A percentile compares a stretch with the other conserved stretches of the same genome.
Evolutionary conservation across 768 basidiomycete species (phyloP).

Genomic region (Phylloporus scabripes): DNA sequence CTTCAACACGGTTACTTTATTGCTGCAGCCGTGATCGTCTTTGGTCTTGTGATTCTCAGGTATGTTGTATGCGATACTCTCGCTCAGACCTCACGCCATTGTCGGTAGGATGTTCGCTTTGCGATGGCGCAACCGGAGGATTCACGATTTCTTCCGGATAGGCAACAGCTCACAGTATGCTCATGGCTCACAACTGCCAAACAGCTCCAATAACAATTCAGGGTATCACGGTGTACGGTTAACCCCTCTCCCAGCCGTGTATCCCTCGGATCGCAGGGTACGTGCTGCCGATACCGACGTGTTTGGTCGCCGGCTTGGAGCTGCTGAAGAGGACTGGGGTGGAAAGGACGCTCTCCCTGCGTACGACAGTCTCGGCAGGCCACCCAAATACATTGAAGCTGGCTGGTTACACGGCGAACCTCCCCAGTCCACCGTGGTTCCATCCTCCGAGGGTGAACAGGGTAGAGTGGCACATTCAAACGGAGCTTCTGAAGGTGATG

Average conservation of each 20-base stretch:
- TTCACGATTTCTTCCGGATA: slow-evolving; percentile 19
- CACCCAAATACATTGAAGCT: slow-evolving; percentile 40
- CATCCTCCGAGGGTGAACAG: background rate
- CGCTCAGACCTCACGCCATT: slow-evolving; percentile 1
- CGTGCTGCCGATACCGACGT: slow-evolving; percentile 37
- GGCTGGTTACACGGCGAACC: slow-evolving; percentile 3
- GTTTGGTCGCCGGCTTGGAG: slow-evolving; percentile 34
- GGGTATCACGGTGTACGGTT: slow-evolving; percentile 15
- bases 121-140: slow-evolving; percentile 17
- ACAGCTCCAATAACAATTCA: slow-evolving; percentile 2
- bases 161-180: background rate
- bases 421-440: background rate
- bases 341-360: slow-evolving; percentile 47
- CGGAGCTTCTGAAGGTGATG: background rate
- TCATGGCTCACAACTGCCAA: slow-evolving; percentile 3
- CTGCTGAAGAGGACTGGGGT: slow-evolving; percentile 28
- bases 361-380: slow-evolving; percentile 41
- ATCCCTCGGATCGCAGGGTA: slow-evolving; percentile 21
- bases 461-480: background rate
- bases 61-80: background rate
- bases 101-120: slow-evolving; percentile 17
- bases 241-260: slow-evolving; percentile 18
- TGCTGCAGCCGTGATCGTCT: slow-evolving; percentile 5
- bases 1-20: slow-evolving; percentile 24
- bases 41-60: slow-evolving; percentile 21